Conservation (phyloP, 2,329 filamentous ascomycete species). For the Epichloe typhina region DNA sequence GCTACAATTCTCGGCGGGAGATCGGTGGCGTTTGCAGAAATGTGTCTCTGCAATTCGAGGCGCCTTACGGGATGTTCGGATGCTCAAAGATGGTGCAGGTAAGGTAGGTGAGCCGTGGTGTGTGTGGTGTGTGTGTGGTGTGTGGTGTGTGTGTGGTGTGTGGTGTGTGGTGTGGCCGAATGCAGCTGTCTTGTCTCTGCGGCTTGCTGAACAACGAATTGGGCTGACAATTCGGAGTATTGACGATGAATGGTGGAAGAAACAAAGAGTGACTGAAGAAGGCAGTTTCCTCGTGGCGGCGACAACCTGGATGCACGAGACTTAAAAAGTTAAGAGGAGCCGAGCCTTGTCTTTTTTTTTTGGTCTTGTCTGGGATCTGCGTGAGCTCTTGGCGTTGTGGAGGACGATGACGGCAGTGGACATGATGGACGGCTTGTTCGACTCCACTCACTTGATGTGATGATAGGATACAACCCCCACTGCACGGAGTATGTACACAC, state of each 20-base stretch:
- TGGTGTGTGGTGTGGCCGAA: neutral
- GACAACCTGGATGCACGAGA: too few species aligned
- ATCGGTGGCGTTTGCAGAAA: slow-evolving; percentile 2
- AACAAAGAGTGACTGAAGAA: too few species aligned
- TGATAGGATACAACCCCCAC: too few species aligned
- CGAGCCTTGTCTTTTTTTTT: neutral
- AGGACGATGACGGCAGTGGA: neutral
- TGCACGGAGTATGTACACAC: too few species aligned
- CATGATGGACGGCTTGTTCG: neutral
- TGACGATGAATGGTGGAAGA: neutral
- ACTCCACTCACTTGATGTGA: too few species aligned
- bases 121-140: too few species aligned
- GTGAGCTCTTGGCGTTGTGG: neutral
- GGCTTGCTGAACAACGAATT: neutral
- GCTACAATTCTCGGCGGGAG: neutral
- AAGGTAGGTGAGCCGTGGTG: too few species aligned
- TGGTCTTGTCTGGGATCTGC: neutral
- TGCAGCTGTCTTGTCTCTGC: neutral
- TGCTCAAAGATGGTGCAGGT: too few species aligned
- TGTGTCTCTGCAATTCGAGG: neutral
- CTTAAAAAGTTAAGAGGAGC: neutral
- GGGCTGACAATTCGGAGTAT: neutral
- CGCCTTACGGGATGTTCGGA: neutral
- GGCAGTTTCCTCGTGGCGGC: too few species aligned
- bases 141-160: neutral